Conservation (phyloP, 352 stramenopile genomes). For the Phytopythium boreale region DNA sequence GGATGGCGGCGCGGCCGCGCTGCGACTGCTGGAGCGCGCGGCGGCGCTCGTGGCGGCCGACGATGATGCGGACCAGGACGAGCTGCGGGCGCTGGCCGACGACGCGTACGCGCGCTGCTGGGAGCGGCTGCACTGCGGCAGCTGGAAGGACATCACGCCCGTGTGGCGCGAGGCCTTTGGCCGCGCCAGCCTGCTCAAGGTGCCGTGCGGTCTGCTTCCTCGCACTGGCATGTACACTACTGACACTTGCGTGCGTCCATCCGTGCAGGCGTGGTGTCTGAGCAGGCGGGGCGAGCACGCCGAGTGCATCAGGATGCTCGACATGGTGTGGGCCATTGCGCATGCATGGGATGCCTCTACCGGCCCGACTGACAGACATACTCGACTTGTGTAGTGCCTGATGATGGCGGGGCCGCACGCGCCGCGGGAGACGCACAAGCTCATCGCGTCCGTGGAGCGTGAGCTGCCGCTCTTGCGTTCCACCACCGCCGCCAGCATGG, state of each 20-base stretch:
- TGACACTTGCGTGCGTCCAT: neutral
- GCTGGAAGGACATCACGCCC: conserved; percentile 54
- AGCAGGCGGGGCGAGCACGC: conserved; percentile 13
- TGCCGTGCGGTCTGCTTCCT: no score
- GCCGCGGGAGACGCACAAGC: conserved; percentile 32
- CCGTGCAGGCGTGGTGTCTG: conserved; percentile 29
- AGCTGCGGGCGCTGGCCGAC: conserved; percentile 12
- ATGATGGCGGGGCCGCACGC: conserved; percentile 75
- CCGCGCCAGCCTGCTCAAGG: conserved; percentile 46
- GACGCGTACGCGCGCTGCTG: conserved; percentile 61
- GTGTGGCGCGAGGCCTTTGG: conserved; percentile 69
- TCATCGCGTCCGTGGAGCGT: conserved; percentile 40
- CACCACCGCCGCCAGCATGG: neutral
- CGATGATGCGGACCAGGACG: neutral
- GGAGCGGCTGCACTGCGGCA: conserved; percentile 72
- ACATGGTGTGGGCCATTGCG: conserved; percentile 43
- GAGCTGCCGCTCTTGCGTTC: conserved; percentile 10
- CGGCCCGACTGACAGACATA: neutral
- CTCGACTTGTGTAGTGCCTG: conserved; percentile 24
- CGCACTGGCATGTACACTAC: no score
- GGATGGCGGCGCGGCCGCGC: conserved; percentile 38
- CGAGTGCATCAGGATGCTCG: conserved; percentile 44
- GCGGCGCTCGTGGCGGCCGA: neutral
- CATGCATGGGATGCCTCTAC: neutral
- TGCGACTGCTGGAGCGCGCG: conserved; percentile 37